A percentile compares a stretch with the other conserved stretches of the same genome.
Evolutionary conservation across 805 yeast genomes (phyloP).

Genomic region (Yamadazyma phyllophila): DNA sequence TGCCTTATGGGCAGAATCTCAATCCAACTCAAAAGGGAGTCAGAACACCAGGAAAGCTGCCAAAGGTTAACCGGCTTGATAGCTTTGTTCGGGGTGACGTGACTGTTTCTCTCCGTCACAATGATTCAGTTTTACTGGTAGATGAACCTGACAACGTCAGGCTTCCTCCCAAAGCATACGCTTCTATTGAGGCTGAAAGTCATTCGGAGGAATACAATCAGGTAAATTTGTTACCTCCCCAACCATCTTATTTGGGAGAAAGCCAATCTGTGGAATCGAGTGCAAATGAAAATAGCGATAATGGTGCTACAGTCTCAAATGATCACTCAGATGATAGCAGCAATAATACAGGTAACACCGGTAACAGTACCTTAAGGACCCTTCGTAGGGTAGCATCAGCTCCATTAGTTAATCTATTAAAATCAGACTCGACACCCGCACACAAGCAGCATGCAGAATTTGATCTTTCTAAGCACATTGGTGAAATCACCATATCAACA

Average conservation of each 20-base stretch:
- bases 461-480: conserved; percentile 42
- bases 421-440: conserved; percentile 20
- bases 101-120: conserved; percentile 38
- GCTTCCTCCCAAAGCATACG: conserved; percentile 2
- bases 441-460: conserved; percentile 36
- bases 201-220: neutral
- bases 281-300: neutral
- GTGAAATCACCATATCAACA: conserved; percentile 34
- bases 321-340: neutral
- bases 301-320: too few relatives aligned
- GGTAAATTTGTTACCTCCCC: conserved; percentile 5
- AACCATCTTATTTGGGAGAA: conserved; percentile 12
- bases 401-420: conserved; percentile 53
- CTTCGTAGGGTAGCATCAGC: conserved; percentile 83
- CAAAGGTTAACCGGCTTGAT: neutral
- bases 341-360: conserved; percentile 27
- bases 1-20: neutral
- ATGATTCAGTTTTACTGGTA: conserved; percentile 32
- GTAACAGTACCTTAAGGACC: conserved; percentile 1
- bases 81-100: conserved; percentile 17
- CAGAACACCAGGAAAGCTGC: neutral
- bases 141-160: conserved; percentile 5
- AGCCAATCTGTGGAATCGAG: neutral
- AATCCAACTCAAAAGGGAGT: too few relatives aligned
- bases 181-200: neutral